phyloP scores from a whole-genome alignment of 345 rosid genomes.

The Reutealis trisperma region DNA sequence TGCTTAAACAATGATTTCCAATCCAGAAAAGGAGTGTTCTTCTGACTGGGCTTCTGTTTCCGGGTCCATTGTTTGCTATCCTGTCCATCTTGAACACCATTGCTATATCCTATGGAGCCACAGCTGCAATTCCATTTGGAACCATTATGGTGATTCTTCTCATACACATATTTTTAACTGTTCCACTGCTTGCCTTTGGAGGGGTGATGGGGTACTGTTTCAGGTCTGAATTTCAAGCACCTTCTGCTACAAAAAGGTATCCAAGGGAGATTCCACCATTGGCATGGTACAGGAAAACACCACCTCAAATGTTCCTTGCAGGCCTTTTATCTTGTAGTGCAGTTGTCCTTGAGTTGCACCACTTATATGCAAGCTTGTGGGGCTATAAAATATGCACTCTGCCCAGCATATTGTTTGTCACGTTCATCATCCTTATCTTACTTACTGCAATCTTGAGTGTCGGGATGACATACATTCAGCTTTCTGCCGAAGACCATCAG shows the following conservation, averaged over 20 bases:
- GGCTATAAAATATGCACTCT: slow-evolving; percentile 66
- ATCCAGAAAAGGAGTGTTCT: slow-evolving; percentile 68
- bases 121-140: slow-evolving; percentile 80
- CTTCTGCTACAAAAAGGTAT: slow-evolving; percentile 51
- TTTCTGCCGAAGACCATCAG: slow-evolving; percentile 75
- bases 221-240: slow-evolving; percentile 63
- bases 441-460: slow-evolving; percentile 58
- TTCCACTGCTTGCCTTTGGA: slow-evolving; percentile 77
- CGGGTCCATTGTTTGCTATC: slow-evolving; percentile 53
- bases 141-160: slow-evolving; percentile 61
- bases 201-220: slow-evolving; percentile 59
- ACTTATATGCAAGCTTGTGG: slow-evolving; percentile 71
- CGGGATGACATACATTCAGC: slow-evolving; percentile 78
- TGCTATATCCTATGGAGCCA: slow-evolving; percentile 68
- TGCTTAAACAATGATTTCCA: slow-evolving; percentile 3
- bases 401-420: slow-evolving; percentile 58
- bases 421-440: slow-evolving; percentile 55
- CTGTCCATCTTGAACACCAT: slow-evolving; percentile 56
- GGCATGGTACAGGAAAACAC: slow-evolving; percentile 66
- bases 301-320: slow-evolving; percentile 65
- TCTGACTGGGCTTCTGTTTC: slow-evolving; percentile 62
- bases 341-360: slow-evolving; percentile 66
- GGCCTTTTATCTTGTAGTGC: slow-evolving; percentile 77
- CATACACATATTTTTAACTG: slow-evolving; percentile 40
- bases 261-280: slow-evolving; percentile 61